These are phyloP conservation scores for Neonectria faginata DNA, from an alignment of 2,329 filamentous ascomycete genomes.

Conservation along the genomic window DNA sequence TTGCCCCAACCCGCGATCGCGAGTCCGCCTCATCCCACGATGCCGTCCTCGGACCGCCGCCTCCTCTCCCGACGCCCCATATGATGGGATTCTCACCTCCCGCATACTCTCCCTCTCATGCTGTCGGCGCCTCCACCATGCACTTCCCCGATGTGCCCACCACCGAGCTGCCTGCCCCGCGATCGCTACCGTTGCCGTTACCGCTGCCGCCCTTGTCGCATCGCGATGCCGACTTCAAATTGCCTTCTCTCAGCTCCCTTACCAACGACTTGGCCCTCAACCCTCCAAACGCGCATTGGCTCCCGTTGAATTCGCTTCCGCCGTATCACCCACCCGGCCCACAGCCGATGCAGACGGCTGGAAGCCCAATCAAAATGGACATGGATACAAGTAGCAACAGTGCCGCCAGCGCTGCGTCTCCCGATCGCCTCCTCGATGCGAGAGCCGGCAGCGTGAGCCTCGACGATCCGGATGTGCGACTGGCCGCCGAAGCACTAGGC, in stretches of 20 bases:
- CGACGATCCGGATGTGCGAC: conserved; percentile 74
- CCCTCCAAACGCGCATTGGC: conserved; percentile 53
- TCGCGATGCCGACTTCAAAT: conserved; percentile 46
- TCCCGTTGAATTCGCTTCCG: conserved; percentile 62
- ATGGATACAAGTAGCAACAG: conserved; percentile 58
- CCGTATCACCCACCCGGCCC: conserved; percentile 52
- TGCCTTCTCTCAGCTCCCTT: conserved; percentile 54
- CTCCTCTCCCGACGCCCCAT: conserved; percentile 40
- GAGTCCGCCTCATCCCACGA: conserved; percentile 42
- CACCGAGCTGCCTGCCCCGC: conserved; percentile 39
- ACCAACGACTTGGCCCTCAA: conserved; percentile 47
- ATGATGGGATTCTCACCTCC: conserved; percentile 43
- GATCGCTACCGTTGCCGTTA: conserved; percentile 31
- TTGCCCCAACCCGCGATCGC: conserved; percentile 44
- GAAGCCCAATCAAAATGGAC: conserved; percentile 63
- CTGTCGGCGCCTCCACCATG: conserved; percentile 40
- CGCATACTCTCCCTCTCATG: conserved; percentile 38
- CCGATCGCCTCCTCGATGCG: conserved; percentile 58
- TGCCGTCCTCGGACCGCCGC: conserved; percentile 44
- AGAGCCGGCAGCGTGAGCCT: conserved; percentile 66
- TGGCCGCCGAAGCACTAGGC: conserved; percentile 81
- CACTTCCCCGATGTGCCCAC: conserved; percentile 47
- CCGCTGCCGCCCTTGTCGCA: conserved; percentile 36
- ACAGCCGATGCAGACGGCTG: conserved; percentile 50
- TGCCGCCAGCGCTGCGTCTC: conserved; percentile 57